Evolutionary conservation across 345 rosid genomes (phyloP), one percentile per base, ranked within the genome.

Genomic region (Eutrema japonicum): DNA sequence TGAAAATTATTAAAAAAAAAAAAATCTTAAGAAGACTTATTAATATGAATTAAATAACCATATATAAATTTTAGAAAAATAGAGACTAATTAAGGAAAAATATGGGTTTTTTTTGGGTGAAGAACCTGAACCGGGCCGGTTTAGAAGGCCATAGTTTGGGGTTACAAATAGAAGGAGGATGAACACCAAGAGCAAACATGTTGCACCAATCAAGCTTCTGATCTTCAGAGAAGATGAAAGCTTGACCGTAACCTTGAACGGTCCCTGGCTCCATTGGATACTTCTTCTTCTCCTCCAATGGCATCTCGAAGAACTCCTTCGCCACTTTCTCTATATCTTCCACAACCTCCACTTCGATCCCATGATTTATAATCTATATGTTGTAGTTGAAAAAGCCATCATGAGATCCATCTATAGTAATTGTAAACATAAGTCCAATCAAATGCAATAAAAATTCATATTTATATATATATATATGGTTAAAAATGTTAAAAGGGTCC

Each of bases 141-240:
- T 79, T 83, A 55, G 75, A 67, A 22, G 97, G 98, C 98, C 98
- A 91, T 3, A 91, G 78, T 71, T 88, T 81, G 51, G 93, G 96
- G 81, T 85, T 83, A 73, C 93, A 82, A 37, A 94, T 84, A 62
- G 10, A 78, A 64, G 79, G 85, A 65, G 98, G 98, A 63, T 85
- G 86, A 71, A 94, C 68, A 41, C 97, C 98, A 66, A 94, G 97
- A 29, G 97, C 97, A 77, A 91, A 86, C 97, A 89, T 94, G 81
- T 91, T 94, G 83, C 97, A 91, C 98, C 98, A 94, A 68, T 94
- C 98, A 53, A 94, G 84, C 80, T 94, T 94, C 79, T 94, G 97
- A 66, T 89, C 86, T 81, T 94, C 96, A 0, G 98, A 89, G 85
- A 94, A 91, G 13, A 91, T 88, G 70, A 94, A 94, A 61, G 98